These are phyloP conservation scores for Xerophyta viscosa DNA, from an alignment of 106 monocot species.

Conservation along the genomic window DNA sequence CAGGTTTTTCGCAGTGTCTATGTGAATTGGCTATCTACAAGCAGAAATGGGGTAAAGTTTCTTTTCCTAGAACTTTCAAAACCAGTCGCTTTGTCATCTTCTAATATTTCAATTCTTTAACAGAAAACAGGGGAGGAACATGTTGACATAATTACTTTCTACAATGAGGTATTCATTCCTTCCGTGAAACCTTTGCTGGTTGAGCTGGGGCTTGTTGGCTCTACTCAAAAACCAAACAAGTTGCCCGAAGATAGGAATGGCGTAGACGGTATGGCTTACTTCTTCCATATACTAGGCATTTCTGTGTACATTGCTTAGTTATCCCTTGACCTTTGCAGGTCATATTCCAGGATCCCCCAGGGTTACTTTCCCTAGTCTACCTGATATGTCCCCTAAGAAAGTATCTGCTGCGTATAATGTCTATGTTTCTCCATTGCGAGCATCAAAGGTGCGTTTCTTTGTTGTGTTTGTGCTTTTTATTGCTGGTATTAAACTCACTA, in stretches of 20 bases:
- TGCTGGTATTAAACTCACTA: no score
- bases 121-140: slow-evolving; percentile 88
- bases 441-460: slow-evolving; percentile 56
- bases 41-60: slow-evolving; percentile 56
- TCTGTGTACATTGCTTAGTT: neutral
- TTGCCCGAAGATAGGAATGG: slow-evolving; percentile 39
- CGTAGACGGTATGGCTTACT: slow-evolving; percentile 38
- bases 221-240: slow-evolving; percentile 24
- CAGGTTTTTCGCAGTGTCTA: slow-evolving; percentile 95
- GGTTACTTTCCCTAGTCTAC: slow-evolving; percentile 76
- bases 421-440: slow-evolving; percentile 83
- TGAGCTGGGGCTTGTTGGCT: slow-evolving; percentile 47
- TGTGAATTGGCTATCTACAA: slow-evolving; percentile 60
- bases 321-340: slow-evolving; percentile 19
- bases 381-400: slow-evolving; percentile 99
- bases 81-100: no score
- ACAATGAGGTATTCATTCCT: slow-evolving; percentile 93
- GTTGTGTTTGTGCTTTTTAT: no score
- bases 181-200: slow-evolving; percentile 87
- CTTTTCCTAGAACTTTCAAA: slow-evolving; percentile 8
- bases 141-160: slow-evolving; percentile 91
- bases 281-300: neutral
- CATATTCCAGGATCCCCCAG: slow-evolving; percentile 77
- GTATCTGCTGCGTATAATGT: slow-evolving; percentile 90
- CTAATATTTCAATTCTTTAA: slow-evolving; percentile 9